Conservation (phyloP, 805 yeast species). For the Ogataea pini region DNA sequence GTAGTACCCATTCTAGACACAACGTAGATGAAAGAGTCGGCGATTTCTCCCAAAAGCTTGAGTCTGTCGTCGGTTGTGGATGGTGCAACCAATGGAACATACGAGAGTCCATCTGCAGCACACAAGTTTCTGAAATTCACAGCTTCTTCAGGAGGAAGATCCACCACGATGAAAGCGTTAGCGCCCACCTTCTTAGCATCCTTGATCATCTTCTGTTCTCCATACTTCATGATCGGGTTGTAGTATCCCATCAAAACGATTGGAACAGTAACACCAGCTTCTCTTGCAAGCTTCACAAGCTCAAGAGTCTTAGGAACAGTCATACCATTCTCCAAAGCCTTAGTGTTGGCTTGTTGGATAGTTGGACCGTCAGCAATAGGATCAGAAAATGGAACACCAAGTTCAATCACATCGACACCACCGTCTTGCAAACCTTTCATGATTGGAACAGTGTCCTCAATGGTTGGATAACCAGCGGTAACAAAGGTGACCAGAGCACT, state of each 20-base stretch:
- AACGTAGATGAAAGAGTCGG: constrained; percentile 94
- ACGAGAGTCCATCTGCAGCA: constrained; percentile 66
- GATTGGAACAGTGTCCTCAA: constrained; percentile 85
- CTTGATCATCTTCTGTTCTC: constrained; percentile 78
- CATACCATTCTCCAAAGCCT: constrained; percentile 82
- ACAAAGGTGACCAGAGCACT: constrained; percentile 88
- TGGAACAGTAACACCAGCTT: constrained; percentile 83
- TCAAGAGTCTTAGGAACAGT: constrained; percentile 70
- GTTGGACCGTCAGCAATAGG: constrained; percentile 99
- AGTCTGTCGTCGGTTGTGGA: constrained; percentile 92
- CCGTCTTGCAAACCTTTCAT: constrained; percentile 88
- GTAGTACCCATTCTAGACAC: constrained; percentile 98
- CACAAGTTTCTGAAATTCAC: constrained; percentile 77
- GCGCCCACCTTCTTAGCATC: constrained; percentile 90
- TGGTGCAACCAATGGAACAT: constrained; percentile 95
- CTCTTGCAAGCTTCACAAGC: constrained; percentile 72
- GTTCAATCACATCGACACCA: constrained; percentile 92
- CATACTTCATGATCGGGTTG: constrained; percentile 88
- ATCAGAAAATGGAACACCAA: constrained; percentile 96
- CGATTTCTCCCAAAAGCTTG: constrained; percentile 72
- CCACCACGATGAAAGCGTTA: constrained; percentile 92
- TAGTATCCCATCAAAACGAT: constrained; percentile 96
- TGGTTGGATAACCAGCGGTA: constrained; percentile 91
- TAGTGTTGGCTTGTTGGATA: constrained; percentile 83
- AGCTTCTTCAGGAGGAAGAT: constrained; percentile 98